A percentile compares a stretch with the other conserved stretches of the same genome.
Evolutionary conservation across 176 grass and related monocot genomes (phyloP).

Genomic region (Bothriochloa decipiens): DNA sequence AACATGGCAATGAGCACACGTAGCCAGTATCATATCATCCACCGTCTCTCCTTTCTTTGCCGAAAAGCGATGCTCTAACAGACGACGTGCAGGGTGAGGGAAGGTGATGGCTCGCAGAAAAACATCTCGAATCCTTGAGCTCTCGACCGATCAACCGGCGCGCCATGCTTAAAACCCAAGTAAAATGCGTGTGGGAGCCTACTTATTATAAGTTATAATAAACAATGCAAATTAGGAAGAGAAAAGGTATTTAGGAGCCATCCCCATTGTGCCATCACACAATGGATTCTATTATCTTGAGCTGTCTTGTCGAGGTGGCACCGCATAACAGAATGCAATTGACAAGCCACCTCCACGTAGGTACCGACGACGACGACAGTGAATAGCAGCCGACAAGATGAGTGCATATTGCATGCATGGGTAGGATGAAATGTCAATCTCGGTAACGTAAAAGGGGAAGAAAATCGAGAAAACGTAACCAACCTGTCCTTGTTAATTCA

Average conservation of each 20-base stretch:
- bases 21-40: conserved; percentile 29
- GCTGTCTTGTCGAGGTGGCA: conserved; percentile 32
- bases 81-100: conserved; percentile 40
- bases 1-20: conserved; percentile 34
- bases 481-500: conserved; percentile 28
- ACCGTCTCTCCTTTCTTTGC: conserved; percentile 20
- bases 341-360: conserved; percentile 41
- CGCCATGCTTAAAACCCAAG: conserved; percentile 54
- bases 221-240: neutral
- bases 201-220: neutral
- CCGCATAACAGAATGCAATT: conserved; percentile 29
- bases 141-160: conserved; percentile 6
- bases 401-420: conserved; percentile 18
- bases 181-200: conserved; percentile 25
- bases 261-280: neutral
- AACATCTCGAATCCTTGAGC: conserved; percentile 37
- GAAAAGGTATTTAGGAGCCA: neutral
- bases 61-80: conserved; percentile 53
- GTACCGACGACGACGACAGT: neutral
- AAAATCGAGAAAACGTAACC: neutral
- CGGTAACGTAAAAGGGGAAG: neutral
- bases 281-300: neutral
- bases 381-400: conserved; percentile 3
- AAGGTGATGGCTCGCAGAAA: conserved; percentile 33
- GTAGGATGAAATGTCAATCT: conserved; percentile 35